Percentiles rank a stretch among this genome's conserved stretches.
phyloP scores from a whole-genome alignment of 1,139 yeast species.

The Yamadazyma buinensis region DNA sequence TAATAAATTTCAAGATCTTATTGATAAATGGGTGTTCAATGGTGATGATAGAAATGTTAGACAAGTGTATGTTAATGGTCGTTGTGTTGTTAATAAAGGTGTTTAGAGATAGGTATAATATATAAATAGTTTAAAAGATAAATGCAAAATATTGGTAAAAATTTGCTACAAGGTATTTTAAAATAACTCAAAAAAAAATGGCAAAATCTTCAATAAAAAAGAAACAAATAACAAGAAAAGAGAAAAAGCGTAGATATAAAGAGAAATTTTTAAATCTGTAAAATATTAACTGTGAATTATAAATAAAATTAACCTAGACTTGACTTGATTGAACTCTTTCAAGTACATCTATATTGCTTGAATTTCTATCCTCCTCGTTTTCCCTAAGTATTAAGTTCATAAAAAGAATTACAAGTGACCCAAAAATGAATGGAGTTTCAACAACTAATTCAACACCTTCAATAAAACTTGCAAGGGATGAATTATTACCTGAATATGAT shows the following conservation, averaged over 20 bases:
- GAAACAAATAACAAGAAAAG: no score
- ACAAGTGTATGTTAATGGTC: slow-evolving; percentile 82
- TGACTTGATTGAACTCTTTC: slow-evolving; percentile 39
- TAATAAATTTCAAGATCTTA: slow-evolving; percentile 41
- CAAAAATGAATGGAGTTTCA: slow-evolving; percentile 84
- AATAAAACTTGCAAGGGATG: slow-evolving; percentile 62
- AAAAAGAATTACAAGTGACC: slow-evolving; percentile 73
- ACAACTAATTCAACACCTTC: slow-evolving; percentile 78
- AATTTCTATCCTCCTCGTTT: slow-evolving; percentile 60
- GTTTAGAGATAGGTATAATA: no score
- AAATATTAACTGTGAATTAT: no score
- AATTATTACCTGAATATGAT: slow-evolving; percentile 69
- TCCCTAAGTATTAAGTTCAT: slow-evolving; percentile 72
- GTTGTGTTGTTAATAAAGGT: slow-evolving; percentile 47
- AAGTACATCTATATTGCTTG: slow-evolving; percentile 42
- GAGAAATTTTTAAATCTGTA: no score
- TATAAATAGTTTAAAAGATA: no score
- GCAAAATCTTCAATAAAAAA: no score
- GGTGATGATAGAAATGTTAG: slow-evolving; percentile 91
- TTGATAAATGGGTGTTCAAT: slow-evolving; percentile 89
- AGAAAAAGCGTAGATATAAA: no score
- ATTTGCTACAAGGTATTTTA: no score
- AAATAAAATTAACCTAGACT: no score
- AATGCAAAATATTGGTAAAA: no score
- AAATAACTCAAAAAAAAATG: no score